A percentile compares a stretch with the other conserved stretches of the same genome.
phyloP scores from a whole-genome alignment of 2,329 filamentous ascomycete genomes.

The Cladorrhinum sp. region DNA sequence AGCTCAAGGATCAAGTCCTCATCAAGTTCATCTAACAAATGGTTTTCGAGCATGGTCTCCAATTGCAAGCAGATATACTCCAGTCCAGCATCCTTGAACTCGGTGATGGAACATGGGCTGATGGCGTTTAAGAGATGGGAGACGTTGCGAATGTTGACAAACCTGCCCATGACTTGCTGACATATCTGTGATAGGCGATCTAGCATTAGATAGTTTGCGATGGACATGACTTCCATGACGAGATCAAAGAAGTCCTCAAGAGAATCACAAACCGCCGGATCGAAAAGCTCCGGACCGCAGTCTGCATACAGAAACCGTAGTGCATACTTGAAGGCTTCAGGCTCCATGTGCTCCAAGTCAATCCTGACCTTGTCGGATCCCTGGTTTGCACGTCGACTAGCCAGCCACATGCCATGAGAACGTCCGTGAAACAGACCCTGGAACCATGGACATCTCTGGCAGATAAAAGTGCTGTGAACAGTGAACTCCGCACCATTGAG shows the following conservation, averaged over 20 bases:
- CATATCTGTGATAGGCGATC: constrained; percentile 87
- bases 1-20: constrained; percentile 78
- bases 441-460: constrained; percentile 88
- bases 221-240: constrained; percentile 85
- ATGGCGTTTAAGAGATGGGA: constrained; percentile 82
- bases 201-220: constrained; percentile 93
- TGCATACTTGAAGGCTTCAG: constrained; percentile 72
- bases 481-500: constrained; percentile 69
- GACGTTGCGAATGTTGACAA: constrained; percentile 83
- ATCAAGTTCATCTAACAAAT: constrained; percentile 80
- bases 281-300: constrained; percentile 74
- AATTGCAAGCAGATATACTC: constrained; percentile 91
- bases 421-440: constrained; percentile 85
- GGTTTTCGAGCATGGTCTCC: constrained; percentile 88
- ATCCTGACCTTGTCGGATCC: constrained; percentile 55
- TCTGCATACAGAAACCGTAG: constrained; percentile 82
- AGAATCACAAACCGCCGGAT: constrained; percentile 66
- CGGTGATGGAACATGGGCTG: constrained; percentile 74
- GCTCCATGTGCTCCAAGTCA: constrained; percentile 77
- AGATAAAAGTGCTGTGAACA: constrained; percentile 76
- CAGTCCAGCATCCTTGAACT: constrained; percentile 83
- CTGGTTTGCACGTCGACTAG: constrained; percentile 56
- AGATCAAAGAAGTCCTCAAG: constrained; percentile 84
- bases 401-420: constrained; percentile 80
- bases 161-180: constrained; percentile 77